A percentile compares a stretch with the other conserved stretches of the same genome.
phyloP scores from a whole-genome alignment of 1,284 basidiomycete species.

The Austroboletus olivaceoglutinosus region DNA sequence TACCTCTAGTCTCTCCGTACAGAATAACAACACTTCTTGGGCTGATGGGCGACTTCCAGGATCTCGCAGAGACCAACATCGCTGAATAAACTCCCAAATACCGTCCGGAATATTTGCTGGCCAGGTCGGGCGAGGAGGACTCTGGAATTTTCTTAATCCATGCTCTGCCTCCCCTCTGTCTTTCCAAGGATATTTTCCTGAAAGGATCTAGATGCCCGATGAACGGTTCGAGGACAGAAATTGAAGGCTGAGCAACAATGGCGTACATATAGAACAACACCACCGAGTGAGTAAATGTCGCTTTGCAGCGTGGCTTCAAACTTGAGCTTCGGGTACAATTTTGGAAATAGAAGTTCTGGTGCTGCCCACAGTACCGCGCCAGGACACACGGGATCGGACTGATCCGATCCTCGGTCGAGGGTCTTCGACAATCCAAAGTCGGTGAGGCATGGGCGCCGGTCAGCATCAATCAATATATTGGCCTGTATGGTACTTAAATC shows the following conservation, averaged over 20 bases:
- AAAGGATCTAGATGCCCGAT: constrained; percentile 1
- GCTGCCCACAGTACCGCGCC: neutral
- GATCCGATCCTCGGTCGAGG: neutral
- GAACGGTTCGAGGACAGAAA: neutral
- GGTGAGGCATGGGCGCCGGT: neutral
- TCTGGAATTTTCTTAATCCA: neutral
- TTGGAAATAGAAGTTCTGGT: neutral
- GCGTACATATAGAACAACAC: constrained; percentile 3
- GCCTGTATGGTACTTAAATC: neutral
- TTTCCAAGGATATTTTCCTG: constrained; percentile 2
- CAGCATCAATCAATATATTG: constrained; percentile 1
- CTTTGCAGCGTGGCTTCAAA: neutral
- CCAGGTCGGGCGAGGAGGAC: constrained; percentile 2
- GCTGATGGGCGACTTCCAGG: constrained; percentile 3
- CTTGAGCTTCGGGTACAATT: neutral
- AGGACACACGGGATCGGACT: neutral
- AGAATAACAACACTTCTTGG: neutral
- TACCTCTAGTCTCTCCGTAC: neutral
- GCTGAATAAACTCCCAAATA: constrained; percentile 7
- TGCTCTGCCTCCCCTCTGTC: neutral
- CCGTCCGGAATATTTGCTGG: neutral
- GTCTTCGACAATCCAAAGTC: neutral
- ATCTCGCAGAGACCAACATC: constrained; percentile 7
- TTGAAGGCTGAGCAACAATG: neutral
- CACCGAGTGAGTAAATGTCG: constrained; percentile 3